A percentile compares a stretch with the other conserved stretches of the same genome.
Evolutionary conservation across 768 basidiomycete species (phyloP).

Genomic region (Phylloporus sp.): DNA sequence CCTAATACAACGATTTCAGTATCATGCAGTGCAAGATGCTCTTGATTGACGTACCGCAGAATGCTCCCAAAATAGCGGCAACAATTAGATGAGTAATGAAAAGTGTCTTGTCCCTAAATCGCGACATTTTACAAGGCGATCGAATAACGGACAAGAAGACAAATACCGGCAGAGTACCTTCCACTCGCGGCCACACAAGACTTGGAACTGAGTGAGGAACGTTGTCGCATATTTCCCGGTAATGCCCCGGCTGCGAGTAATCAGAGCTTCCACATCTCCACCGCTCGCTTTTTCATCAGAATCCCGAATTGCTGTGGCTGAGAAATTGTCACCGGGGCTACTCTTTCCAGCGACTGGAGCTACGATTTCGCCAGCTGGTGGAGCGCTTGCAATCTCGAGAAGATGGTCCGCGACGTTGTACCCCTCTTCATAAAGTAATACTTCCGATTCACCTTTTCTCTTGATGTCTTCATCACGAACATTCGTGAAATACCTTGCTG

Average conservation of each 20-base stretch:
- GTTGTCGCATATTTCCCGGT: slow-evolving; percentile 58
- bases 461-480: slow-evolving; percentile 29
- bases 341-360: slow-evolving; percentile 27
- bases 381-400: slow-evolving; percentile 78
- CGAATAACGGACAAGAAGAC: neutral
- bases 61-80: slow-evolving; percentile 73
- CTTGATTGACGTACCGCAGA: slow-evolving; percentile 57
- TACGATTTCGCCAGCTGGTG: slow-evolving; percentile 42
- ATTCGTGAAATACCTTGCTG: slow-evolving; percentile 61
- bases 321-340: neutral
- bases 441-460: slow-evolving; percentile 30
- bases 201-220: slow-evolving; percentile 86
- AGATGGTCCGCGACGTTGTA: slow-evolving; percentile 94
- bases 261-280: slow-evolving; percentile 20
- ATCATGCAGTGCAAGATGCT: neutral
- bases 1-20: slow-evolving; percentile 38
- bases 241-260: slow-evolving; percentile 9
- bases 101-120: slow-evolving; percentile 70
- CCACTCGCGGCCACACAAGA: slow-evolving; percentile 81
- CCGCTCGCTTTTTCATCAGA: slow-evolving; percentile 13
- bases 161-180: slow-evolving; percentile 67
- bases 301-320: neutral
- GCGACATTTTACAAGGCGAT: neutral
- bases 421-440: slow-evolving; percentile 61
- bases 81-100: slow-evolving; percentile 76